Percentiles rank a stretch among this genome's conserved stretches.
These are phyloP conservation scores for Dicorynia guianensis DNA, from an alignment of 306 rosid species.

Conservation along the genomic window DNA sequence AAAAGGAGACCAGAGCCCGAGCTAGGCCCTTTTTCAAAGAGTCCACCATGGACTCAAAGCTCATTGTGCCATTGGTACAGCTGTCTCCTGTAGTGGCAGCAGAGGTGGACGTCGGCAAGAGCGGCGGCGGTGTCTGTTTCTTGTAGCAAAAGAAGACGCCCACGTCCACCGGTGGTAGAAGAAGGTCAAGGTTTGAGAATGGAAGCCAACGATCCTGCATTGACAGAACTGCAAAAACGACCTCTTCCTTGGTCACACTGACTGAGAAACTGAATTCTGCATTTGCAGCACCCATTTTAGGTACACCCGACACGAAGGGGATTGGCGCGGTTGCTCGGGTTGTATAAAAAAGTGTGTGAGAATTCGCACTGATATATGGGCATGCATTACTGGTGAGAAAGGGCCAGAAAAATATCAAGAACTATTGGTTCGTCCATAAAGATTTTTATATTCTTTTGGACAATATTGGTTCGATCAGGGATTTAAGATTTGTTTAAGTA, in stretches of 20 bases:
- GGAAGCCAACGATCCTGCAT: conserved; percentile 74
- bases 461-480: no score
- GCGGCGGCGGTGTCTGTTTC: neutral
- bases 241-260: neutral
- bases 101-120: neutral
- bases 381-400: no score
- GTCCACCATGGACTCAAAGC: conserved; percentile 46
- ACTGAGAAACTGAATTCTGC: no score
- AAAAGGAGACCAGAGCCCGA: conserved; percentile 55
- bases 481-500: no score
- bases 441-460: no score
- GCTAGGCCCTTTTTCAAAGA: conserved; percentile 62
- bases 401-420: no score
- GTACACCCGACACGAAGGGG: no score
- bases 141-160: conserved; percentile 77
- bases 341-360: no score
- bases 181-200: conserved; percentile 80
- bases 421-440: no score
- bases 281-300: no score
- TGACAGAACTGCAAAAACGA: conserved; percentile 68
- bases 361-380: no score
- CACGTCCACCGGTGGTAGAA: conserved; percentile 67
- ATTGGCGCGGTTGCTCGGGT: no score
- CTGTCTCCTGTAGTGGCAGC: neutral
- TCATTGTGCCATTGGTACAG: neutral